phyloP scores from a whole-genome alignment of 768 basidiomycete species.

The Auricularia auricula-judae region DNA sequence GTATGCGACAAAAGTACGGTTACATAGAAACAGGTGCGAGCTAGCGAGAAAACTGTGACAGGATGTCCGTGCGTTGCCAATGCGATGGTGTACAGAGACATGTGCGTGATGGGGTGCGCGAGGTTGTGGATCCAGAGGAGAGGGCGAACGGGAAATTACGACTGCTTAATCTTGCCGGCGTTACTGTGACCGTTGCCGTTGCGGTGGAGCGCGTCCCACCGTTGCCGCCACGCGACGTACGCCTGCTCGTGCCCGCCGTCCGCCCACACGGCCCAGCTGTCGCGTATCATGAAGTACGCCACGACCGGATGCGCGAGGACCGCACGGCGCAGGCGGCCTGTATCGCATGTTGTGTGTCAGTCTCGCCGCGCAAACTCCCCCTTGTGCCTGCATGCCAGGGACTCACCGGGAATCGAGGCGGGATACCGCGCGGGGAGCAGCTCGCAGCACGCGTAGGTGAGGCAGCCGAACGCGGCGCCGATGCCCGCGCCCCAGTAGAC shows the following conservation, averaged over 20 bases:
- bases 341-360: conserved; percentile 7
- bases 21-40: too few relatives aligned
- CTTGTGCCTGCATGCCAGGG: background rate
- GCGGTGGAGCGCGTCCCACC: conserved; percentile 5
- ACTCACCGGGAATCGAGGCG: conserved; percentile 22
- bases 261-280: conserved; percentile 72
- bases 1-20: too few relatives aligned
- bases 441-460: conserved; percentile 46
- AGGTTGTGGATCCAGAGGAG: background rate
- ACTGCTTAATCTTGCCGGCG: background rate
- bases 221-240: conserved; percentile 47
- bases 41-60: too few relatives aligned
- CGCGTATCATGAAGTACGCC: conserved; percentile 59
- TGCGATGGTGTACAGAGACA: too few relatives aligned
- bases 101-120: background rate
- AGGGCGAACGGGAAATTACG: background rate
- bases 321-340: conserved; percentile 37
- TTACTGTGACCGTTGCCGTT: background rate
- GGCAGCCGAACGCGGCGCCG: conserved; percentile 42
- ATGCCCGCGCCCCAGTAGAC: conserved; percentile 66
- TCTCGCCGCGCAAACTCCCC: background rate
- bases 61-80: too few relatives aligned
- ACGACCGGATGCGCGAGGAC: conserved; percentile 48
- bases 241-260: conserved; percentile 70
- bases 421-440: conserved; percentile 47